phyloP scores from a whole-genome alignment of 1,284 basidiomycete genomes.

The Pyrrhoderma noxium region DNA sequence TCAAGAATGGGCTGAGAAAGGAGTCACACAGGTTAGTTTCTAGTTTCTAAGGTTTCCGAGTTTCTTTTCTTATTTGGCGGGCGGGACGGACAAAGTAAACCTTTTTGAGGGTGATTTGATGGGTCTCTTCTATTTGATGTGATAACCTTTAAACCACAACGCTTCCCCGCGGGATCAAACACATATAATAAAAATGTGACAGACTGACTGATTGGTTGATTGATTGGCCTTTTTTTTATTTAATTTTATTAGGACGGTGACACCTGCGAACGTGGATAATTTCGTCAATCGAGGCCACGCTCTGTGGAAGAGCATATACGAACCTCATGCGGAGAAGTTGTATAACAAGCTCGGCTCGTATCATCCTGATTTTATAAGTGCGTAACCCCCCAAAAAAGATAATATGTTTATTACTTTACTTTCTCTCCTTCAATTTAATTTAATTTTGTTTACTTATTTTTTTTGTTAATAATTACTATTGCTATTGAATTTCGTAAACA shows the following conservation, averaged over 20 bases:
- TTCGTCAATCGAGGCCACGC: slow-evolving; percentile 58
- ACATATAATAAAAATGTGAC: too few species aligned
- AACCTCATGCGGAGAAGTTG: slow-evolving; percentile 84
- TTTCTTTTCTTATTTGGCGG: too few species aligned
- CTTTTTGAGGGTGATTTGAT: too few species aligned
- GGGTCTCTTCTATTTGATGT: too few species aligned
- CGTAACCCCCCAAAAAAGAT: slow-evolving; percentile 31
- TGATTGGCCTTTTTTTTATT: not conserved
- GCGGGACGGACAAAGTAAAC: too few species aligned
- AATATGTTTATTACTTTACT: slow-evolving; percentile 21
- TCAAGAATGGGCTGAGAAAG: slow-evolving; percentile 62
- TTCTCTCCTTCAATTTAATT: slow-evolving; percentile 16
- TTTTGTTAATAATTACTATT: too few species aligned
- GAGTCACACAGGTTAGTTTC: slow-evolving; percentile 55
- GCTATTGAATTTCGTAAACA: too few species aligned
- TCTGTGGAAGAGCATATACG: slow-evolving; percentile 90
- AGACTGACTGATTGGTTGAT: not conserved
- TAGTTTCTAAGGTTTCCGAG: too few species aligned
- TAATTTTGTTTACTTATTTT: too few species aligned
- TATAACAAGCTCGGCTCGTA: slow-evolving; percentile 81
- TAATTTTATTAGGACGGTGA: slow-evolving; percentile 43
- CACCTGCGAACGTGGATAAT: slow-evolving; percentile 56
- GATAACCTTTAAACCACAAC: too few species aligned
- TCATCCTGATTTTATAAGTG: slow-evolving; percentile 81
- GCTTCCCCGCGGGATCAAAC: too few species aligned